phyloP scores from a whole-genome alignment of 2,329 filamentous ascomycete genomes.

The Colletotrichum sp. region DNA sequence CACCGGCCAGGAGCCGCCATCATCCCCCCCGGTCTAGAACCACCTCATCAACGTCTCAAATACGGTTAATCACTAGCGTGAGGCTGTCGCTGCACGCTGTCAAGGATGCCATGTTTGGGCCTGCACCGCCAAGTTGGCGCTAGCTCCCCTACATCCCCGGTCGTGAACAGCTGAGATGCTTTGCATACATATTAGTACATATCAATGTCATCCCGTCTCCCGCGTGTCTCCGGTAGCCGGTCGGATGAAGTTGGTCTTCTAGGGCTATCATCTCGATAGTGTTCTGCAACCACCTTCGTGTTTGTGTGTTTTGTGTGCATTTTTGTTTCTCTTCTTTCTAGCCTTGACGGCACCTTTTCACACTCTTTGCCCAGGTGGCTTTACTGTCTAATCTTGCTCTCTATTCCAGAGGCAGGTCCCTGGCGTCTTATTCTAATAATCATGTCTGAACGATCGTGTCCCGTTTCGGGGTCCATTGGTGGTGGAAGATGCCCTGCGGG shows the following conservation, averaged over 20 bases:
- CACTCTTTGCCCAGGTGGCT: slow-evolving; percentile 5
- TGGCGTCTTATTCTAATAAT: slow-evolving; percentile 11
- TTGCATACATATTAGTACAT: background rate
- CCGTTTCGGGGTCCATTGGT: slow-evolving; percentile 33
- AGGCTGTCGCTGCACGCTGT: background rate
- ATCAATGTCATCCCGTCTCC: background rate
- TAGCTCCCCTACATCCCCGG: background rate
- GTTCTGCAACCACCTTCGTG: background rate
- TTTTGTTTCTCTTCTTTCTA: background rate
- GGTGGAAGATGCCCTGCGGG: slow-evolving; percentile 27
- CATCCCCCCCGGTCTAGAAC: background rate
- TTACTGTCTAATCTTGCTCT: background rate
- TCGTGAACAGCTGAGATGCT: background rate
- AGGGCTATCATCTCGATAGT: background rate
- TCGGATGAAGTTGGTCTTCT: background rate
- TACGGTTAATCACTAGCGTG: slow-evolving; percentile 8
- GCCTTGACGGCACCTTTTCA: slow-evolving; percentile 6
- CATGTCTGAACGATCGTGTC: slow-evolving; percentile 36
- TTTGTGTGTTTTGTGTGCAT: background rate
- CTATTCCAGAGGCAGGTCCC: slow-evolving; percentile 11
- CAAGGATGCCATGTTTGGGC: slow-evolving; percentile 3
- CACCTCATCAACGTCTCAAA: background rate
- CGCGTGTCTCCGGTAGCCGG: background rate
- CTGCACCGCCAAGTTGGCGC: slow-evolving; percentile 4
- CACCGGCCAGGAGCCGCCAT: background rate